Evolutionary conservation across 495 filamentous ascomycete species (phyloP).

Genomic region (Talaromyces ruber): DNA sequence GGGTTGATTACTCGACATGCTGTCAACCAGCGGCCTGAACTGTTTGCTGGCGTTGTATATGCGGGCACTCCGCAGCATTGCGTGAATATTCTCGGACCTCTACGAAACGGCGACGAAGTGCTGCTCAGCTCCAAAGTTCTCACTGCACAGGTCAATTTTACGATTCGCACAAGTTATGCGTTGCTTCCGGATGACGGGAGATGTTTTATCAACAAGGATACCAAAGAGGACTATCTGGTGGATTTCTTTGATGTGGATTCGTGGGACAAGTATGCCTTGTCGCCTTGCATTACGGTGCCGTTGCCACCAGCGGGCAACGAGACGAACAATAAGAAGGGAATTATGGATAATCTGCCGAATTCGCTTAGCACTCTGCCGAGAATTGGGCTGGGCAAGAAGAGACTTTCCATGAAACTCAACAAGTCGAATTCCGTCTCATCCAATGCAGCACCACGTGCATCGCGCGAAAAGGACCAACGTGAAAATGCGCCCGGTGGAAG

Average conservation of each 20-base stretch:
- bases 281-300: conserved; percentile 62
- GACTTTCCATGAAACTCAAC: conserved; percentile 2
- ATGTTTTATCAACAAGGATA: conserved; percentile 80
- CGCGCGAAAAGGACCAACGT: background rate
- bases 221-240: conserved; percentile 70
- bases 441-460: background rate
- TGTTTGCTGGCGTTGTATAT: conserved; percentile 82
- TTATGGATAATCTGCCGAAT: conserved; percentile 38
- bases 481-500: background rate
- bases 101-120: conserved; percentile 87
- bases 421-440: background rate
- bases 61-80: conserved; percentile 80
- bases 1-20: conserved; percentile 86
- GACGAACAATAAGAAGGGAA: conserved; percentile 11
- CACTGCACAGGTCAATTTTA: conserved; percentile 92
- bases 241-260: conserved; percentile 75
- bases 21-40: conserved; percentile 76
- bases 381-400: conserved; percentile 2
- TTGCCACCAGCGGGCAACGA: conserved; percentile 32
- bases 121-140: conserved; percentile 83
- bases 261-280: conserved; percentile 74
- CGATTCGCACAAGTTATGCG: conserved; percentile 75
- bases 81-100: conserved; percentile 82
- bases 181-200: conserved; percentile 82
- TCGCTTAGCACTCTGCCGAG: conserved; percentile 12